Evolutionary conservation across 2,329 filamentous ascomycete species (phyloP).

Genomic region (Penicillium sp.): DNA sequence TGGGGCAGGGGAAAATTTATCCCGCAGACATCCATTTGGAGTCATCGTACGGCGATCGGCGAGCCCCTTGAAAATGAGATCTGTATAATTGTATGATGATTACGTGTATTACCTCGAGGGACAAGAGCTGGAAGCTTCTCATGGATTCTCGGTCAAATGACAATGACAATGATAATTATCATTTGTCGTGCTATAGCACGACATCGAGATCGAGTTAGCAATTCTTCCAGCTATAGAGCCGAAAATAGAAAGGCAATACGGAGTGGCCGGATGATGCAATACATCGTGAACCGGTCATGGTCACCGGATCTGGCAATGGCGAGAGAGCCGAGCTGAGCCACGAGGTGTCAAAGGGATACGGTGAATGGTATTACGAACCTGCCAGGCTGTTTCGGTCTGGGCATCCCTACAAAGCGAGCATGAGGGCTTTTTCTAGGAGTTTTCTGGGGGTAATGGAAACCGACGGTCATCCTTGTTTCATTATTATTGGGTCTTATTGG

Average conservation of each 20-base stretch:
- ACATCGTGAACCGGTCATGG: slow-evolving; percentile 4
- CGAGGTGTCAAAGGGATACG: slow-evolving; percentile 9
- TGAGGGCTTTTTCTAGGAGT: slow-evolving; percentile 18
- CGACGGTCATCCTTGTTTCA: slow-evolving; percentile 13
- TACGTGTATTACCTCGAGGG: not conserved
- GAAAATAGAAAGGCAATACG: not conserved
- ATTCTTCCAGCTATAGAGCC: not conserved
- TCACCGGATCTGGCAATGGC: slow-evolving; percentile 8
- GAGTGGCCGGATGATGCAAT: slow-evolving; percentile 4
- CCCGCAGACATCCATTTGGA: slow-evolving; percentile 15
- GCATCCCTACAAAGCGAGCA: slow-evolving; percentile 1
- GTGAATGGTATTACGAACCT: slow-evolving; percentile 9
- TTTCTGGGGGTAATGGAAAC: slow-evolving; percentile 29
- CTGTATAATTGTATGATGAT: not conserved
- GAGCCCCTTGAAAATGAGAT: not conserved
- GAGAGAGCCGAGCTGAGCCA: slow-evolving; percentile 8
- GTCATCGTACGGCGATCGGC: slow-evolving; percentile 14
- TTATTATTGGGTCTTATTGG: slow-evolving; percentile 36
- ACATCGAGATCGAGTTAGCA: not conserved
- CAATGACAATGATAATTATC: slow-evolving; percentile 4
- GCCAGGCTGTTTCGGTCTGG: slow-evolving; percentile 10
- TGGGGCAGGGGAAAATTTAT: slow-evolving; percentile 12
- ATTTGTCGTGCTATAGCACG: slow-evolving; percentile 7
- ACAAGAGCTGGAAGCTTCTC: slow-evolving; percentile 1
- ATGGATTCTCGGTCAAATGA: slow-evolving; percentile 3